Percentiles rank a stretch among this genome's conserved stretches.
phyloP scores from a whole-genome alignment of 352 stramenopile genomes.

The Globisporangium emineosum region DNA sequence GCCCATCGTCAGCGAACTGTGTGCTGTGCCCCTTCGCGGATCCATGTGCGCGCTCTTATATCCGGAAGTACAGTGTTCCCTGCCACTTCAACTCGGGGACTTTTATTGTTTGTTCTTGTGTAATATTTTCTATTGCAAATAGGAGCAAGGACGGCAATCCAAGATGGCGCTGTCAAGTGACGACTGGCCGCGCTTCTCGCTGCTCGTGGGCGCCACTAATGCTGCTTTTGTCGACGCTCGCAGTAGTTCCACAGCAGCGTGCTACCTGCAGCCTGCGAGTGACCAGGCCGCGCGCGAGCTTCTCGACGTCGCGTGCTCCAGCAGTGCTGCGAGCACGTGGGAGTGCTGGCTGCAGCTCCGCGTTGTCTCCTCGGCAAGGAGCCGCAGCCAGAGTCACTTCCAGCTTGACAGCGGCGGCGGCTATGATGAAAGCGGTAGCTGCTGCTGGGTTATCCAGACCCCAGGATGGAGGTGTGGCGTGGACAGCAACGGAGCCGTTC shows the following conservation, averaged over 20 bases:
- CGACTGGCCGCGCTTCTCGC: constrained; percentile 38
- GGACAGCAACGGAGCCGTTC: constrained; percentile 8
- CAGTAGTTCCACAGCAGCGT: background rate
- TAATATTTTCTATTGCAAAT: background rate
- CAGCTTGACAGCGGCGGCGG: too few species aligned
- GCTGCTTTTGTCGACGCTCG: background rate
- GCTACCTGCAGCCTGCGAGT: constrained; percentile 5
- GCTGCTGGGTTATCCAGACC: constrained; percentile 33
- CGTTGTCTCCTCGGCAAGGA: background rate
- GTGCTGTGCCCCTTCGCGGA: background rate
- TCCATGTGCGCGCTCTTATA: background rate
- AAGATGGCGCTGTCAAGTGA: constrained; percentile 35
- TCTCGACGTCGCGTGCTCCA: background rate
- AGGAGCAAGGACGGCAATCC: background rate
- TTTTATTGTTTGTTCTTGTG: background rate
- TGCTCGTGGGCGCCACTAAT: constrained; percentile 16
- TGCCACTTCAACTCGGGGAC: background rate
- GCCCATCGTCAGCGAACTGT: background rate
- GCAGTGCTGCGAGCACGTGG: constrained; percentile 16
- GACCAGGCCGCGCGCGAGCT: constrained; percentile 6
- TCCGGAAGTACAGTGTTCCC: background rate
- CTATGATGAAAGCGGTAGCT: background rate
- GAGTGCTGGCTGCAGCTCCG: constrained; percentile 41
- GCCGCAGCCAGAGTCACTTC: background rate
- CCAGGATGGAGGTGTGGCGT: constrained; percentile 26